Evolutionary conservation across 306 rosid genomes (phyloP), one percentile per base, ranked within the genome.

Genomic region (Begonia fuchsioides): DNA sequence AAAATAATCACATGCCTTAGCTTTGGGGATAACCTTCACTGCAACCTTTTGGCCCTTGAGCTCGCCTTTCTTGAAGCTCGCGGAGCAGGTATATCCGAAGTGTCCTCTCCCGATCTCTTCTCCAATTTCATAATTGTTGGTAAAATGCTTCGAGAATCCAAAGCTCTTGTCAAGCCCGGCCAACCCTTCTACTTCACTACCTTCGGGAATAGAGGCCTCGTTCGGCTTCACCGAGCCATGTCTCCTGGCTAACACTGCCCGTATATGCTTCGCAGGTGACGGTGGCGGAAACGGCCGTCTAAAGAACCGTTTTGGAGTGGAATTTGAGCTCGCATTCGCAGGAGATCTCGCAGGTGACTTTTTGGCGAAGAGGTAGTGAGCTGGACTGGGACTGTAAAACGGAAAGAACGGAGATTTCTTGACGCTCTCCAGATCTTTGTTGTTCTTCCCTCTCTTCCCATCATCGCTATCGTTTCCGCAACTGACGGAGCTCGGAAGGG

Each of bases 331-430:
- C 47, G 52, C 74, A 54, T 72, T 71, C 46, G 76, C 71, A 55
- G 78, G 74, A 70, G 90, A 76, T 76, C 88, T 80, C 68, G 77
- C 81, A 50, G 96, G 94, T 45, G 96, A 87, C 79, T 83, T 83
- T 69, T 72, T 76, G 14, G 90, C 70, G 64, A 81, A 78, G 19
- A 78, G 52, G 51, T 64, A 64, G 47, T 74, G 78, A 3, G 93
- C 96, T 15, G 96, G 94, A 48, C 94, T 83, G 0, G 96, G 96
- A 61, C 78, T n/a, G n/a, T n/a, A n/a, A n/a, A n/a, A n/a, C n/a
- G n/a, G n/a, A n/a, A n/a, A n/a, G n/a, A n/a, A n/a, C 0, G 95
- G 95, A 10, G 96, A 83, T 57, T 76, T 88, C 72, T 75, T 87
- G 13, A 39, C 70, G 56, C 16, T 61, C 48, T 76, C 72, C 13